Conservation (phyloP, 345 rosid genomes). For the Eucalyptus erythrocorys region DNA sequence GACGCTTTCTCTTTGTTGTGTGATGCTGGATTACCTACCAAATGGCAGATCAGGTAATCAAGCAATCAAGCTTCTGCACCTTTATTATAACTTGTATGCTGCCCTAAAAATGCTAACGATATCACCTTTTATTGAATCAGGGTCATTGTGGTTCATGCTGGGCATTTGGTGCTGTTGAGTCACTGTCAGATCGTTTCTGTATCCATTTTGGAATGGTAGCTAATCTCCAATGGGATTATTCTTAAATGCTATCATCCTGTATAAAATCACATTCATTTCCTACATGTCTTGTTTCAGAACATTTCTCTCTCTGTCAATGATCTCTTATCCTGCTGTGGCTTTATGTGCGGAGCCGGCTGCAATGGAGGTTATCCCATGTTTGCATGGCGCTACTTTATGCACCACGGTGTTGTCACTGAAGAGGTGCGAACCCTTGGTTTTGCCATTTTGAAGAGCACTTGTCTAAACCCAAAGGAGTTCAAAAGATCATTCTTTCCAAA, state of each 20-base stretch:
- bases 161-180: conserved; percentile 98
- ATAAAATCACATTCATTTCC: not conserved
- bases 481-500: not conserved
- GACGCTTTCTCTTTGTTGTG: conserved; percentile 12
- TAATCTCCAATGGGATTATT: not conserved
- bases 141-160: conserved; percentile 99
- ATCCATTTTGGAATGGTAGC: conserved; percentile 71
- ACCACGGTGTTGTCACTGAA: conserved; percentile 82
- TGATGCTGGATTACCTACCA: conserved; percentile 11
- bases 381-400: conserved; percentile 80
- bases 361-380: conserved; percentile 74
- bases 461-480: not conserved
- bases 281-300: conserved; percentile 33
- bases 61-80: not conserved
- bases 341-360: conserved; percentile 82
- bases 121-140: conserved; percentile 20
- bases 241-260: not conserved
- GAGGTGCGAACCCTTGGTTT: conserved; percentile 34
- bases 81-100: not conserved
- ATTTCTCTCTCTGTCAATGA: conserved; percentile 78
- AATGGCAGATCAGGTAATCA: conserved; percentile 73
- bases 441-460: not conserved
- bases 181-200: conserved; percentile 94
- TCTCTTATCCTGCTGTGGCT: conserved; percentile 93
- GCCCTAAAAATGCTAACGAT: not conserved